These are phyloP conservation scores for Vitis rotundifolia DNA, from an alignment of 164 flowering plant species.

Conservation along the genomic window DNA sequence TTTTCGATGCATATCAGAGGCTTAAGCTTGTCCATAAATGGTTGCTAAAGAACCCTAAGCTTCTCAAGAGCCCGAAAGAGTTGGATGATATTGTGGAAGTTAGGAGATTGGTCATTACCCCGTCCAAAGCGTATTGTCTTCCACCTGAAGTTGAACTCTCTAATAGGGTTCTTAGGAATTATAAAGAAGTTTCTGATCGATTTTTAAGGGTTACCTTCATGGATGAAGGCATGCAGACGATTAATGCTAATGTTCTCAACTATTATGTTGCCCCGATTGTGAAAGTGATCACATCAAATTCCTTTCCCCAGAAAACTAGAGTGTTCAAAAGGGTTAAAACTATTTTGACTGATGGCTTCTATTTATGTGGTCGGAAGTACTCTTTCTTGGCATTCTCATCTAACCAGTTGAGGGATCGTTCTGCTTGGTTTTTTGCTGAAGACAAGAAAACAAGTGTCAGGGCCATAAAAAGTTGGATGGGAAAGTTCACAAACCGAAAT, in stretches of 20 bases:
- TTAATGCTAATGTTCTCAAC: slow-evolving; percentile 50
- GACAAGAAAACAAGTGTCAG: slow-evolving; percentile 30
- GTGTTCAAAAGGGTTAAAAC: slow-evolving; percentile 60
- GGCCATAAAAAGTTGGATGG: slow-evolving; percentile 75
- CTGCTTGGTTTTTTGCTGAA: slow-evolving; percentile 98
- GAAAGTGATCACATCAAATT: slow-evolving; percentile 46
- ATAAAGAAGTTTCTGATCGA: slow-evolving; percentile 60
- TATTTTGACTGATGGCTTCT: slow-evolving; percentile 62
- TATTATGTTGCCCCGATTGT: slow-evolving; percentile 69
- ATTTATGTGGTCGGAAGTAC: slow-evolving; percentile 78
- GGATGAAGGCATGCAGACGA: slow-evolving; percentile 85
- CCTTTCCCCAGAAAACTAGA: slow-evolving; percentile 56
- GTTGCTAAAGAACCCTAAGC: slow-evolving; percentile 69
- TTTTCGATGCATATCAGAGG: slow-evolving; percentile 57
- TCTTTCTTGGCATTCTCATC: slow-evolving; percentile 88
- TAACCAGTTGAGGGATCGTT: slow-evolving; percentile 85
- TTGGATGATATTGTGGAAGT: slow-evolving; percentile 62
- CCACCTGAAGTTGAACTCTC: slow-evolving; percentile 93
- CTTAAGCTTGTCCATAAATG: slow-evolving; percentile 62
- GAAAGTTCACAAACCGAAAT: slow-evolving; percentile 57
- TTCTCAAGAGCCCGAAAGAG: slow-evolving; percentile 33
- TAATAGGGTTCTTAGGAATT: slow-evolving; percentile 81
- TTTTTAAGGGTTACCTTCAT: slow-evolving; percentile 91
- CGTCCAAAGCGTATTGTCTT: slow-evolving; percentile 86
- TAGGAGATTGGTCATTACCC: slow-evolving; percentile 83